Percentiles rank a stretch among this genome's conserved stretches.
Evolutionary conservation across 2,329 filamentous ascomycete genomes (phyloP).

Genomic region (Penicillium crustosum): DNA sequence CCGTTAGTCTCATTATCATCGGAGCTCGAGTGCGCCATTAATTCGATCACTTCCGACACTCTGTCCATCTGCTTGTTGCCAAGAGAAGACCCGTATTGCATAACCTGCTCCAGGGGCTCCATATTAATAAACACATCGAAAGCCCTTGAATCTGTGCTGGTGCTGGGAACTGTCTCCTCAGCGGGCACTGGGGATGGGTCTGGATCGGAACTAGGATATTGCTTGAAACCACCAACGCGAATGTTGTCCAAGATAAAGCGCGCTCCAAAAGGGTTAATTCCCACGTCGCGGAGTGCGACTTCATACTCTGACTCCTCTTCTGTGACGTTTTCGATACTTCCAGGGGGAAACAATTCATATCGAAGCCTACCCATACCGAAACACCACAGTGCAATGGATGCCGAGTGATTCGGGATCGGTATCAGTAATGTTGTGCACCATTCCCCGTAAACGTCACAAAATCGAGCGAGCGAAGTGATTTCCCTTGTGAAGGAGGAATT

Average conservation of each 20-base stretch:
- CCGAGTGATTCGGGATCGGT: slow-evolving; percentile 31
- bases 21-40: background rate
- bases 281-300: slow-evolving; percentile 58
- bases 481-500: background rate
- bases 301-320: slow-evolving; percentile 54
- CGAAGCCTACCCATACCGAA: slow-evolving; percentile 44
- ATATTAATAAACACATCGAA: background rate
- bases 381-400: slow-evolving; percentile 24
- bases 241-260: slow-evolving; percentile 56
- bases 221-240: background rate
- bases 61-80: background rate
- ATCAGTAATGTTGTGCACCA: background rate
- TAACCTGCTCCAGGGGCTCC: background rate
- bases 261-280: slow-evolving; percentile 71
- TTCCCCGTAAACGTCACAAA: background rate
- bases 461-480: background rate
- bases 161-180: background rate
- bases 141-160: background rate
- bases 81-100: background rate
- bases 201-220: background rate
- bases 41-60: background rate
- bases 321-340: slow-evolving; percentile 54
- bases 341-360: background rate
- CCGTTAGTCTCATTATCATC: background rate
- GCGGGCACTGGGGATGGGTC: background rate